phyloP scores from a whole-genome alignment of 192 early-diverging fungal genomes.

The Chytriomyces sp. region DNA sequence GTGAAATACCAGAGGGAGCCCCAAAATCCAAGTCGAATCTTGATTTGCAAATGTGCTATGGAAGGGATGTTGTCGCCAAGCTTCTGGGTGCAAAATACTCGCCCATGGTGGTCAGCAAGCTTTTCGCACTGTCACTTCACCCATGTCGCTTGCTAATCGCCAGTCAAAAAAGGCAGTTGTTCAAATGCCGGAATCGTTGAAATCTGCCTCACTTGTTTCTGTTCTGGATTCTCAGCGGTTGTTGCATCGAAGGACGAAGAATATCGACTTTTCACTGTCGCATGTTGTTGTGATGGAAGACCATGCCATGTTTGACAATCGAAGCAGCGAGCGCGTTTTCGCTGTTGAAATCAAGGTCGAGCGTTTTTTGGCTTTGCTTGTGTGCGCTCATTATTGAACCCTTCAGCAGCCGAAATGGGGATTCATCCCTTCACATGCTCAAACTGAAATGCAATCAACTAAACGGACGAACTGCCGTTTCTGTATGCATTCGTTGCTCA shows the following conservation, averaged over 20 bases:
- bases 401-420: slow-evolving; percentile 18
- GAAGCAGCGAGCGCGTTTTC: neutral
- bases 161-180: no score
- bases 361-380: neutral
- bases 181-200: no score
- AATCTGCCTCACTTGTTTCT: no score
- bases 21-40: neutral
- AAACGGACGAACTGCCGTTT: slow-evolving; percentile 1
- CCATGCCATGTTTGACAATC: neutral
- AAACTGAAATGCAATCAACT: neutral
- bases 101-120: neutral
- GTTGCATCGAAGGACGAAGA: no score
- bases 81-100: neutral
- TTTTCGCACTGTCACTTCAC: no score
- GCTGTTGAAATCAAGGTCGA: slow-evolving; percentile 16
- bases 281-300: neutral
- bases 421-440: slow-evolving; percentile 6
- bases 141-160: no score
- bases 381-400: neutral
- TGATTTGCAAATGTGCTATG: neutral
- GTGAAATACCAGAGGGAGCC: neutral
- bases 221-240: no score
- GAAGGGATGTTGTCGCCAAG: neutral
- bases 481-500: slow-evolving; percentile 3
- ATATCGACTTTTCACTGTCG: neutral